Base-by-base conservation (phyloP, 2,329 filamentous ascomycete species). In the Coniochaeta hoffmannii region DNA sequence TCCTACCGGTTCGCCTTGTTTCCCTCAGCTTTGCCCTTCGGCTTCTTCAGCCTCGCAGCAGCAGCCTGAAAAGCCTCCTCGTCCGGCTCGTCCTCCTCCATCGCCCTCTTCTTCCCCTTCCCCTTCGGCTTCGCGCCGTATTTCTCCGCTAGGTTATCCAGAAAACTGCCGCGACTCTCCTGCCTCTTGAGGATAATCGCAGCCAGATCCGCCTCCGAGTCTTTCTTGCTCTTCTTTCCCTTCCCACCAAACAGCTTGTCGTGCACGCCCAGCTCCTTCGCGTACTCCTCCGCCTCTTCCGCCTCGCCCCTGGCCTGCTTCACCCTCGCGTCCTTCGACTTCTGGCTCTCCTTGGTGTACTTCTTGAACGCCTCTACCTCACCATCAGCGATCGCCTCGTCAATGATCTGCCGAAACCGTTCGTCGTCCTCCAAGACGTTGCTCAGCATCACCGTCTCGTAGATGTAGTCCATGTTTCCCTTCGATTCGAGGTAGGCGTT, bases 361-460 rank as follows among this genome's bases (percentile, higher is more conserved):
- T 79, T 78, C 19, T 79, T 73, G 68, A 85, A 92, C 0, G 75
- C 74, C 44, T 85, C 71, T 0, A 95, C 86, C 35, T 89, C 82
- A 1, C 83, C 82, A 4, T 74, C 77, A 34, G 78, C 76, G 64
- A 99, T 94, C 3, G 91, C 94, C 34, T 83, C 77, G 65, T 96
- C 83, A 55, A 99, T 90, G 46, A 96, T 89, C 15, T 66, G 71
- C 14, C 90, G 81, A 72, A 96, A 97, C 9, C 94, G 80, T 55
- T 88, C 86, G 63, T 99, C 94, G 62, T 99, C 94, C 54, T 88
- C 84, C 1, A 90, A 67, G 10, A 91, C 85, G 65, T 93, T 81
- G 63, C 90, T 95, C 46, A 97, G 78, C 85, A 99, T 96, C 38
- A 99, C 87, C 0, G 76, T 75, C 66, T 91, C 83, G 70, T 95